Evolutionary conservation across 257 asterid genomes (phyloP).

Genomic region (Lycium ferocissimum): DNA sequence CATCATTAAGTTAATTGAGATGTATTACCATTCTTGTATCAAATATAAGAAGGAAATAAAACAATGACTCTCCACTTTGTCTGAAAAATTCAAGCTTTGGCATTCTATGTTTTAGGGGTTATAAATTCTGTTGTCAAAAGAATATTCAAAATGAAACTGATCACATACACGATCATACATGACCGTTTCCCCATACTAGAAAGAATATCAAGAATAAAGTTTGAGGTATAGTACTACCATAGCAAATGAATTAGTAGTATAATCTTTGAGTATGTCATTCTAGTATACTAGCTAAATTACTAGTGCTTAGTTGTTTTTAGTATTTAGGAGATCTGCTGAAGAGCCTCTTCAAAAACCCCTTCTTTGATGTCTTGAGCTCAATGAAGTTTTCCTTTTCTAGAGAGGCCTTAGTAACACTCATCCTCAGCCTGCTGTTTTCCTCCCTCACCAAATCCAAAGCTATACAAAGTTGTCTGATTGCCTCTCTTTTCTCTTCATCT

Average conservation of each 20-base stretch:
- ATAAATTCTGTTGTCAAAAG: not conserved
- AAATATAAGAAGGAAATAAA: not conserved
- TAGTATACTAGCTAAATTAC: not conserved
- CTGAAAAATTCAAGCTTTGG: not conserved
- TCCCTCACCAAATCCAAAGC: conserved; percentile 75
- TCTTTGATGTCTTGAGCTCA: conserved; percentile 49
- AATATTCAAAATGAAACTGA: not conserved
- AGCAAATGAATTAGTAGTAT: not conserved
- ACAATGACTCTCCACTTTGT: conserved; percentile 16
- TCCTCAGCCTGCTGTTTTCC: conserved; percentile 64
- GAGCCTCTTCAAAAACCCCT: conserved; percentile 63
- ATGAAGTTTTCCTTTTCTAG: conserved; percentile 37
- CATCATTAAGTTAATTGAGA: too few species aligned
- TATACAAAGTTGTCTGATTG: conserved; percentile 72
- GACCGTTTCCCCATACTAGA: not conserved
- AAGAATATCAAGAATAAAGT: not conserved
- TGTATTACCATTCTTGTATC: not conserved
- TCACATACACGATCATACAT: not conserved
- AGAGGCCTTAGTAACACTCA: conserved; percentile 39
- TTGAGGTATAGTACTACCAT: conserved; percentile 20
- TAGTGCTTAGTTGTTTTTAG: conserved; percentile 25
- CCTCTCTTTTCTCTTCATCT: conserved; percentile 93
- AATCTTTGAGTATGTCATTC: not conserved
- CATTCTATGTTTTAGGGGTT: not conserved
- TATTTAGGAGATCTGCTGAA: conserved; percentile 55